A percentile compares a stretch with the other conserved stretches of the same genome.
phyloP scores from a whole-genome alignment of 148 eudicot species.

The Fagopyrum esculentum region DNA sequence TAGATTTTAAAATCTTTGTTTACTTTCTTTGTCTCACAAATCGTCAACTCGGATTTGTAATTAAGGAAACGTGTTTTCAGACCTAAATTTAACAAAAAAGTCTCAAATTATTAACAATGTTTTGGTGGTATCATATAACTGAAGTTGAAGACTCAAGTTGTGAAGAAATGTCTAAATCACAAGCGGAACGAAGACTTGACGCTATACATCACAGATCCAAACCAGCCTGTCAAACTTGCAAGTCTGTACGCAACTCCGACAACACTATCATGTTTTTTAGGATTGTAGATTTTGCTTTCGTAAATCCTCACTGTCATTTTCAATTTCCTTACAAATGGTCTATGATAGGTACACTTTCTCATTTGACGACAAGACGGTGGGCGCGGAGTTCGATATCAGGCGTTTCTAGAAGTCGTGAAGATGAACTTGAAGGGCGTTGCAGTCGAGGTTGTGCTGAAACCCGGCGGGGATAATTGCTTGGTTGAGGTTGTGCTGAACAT shows the following conservation, averaged over 20 bases:
- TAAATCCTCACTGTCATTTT: too few relatives aligned
- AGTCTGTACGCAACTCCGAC: background rate
- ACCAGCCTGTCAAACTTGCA: slow-evolving; percentile 25
- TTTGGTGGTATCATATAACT: background rate
- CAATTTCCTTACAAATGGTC: background rate
- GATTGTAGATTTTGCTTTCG: too few relatives aligned
- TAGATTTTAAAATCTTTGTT: background rate
- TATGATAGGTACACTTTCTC: slow-evolving; percentile 11
- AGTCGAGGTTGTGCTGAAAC: too few relatives aligned
- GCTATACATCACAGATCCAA: slow-evolving; percentile 24
- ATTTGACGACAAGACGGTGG: slow-evolving; percentile 13
- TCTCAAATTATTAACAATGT: background rate
- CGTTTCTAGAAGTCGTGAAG: slow-evolving; percentile 5
- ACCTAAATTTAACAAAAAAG: background rate
- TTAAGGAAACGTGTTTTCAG: background rate
- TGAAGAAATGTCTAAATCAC: slow-evolving; percentile 27
- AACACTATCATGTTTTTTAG: background rate
- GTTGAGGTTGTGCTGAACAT: slow-evolving; percentile 9
- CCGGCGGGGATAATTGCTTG: slow-evolving; percentile 8
- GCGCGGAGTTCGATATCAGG: slow-evolving; percentile 4
- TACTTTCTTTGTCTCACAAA: background rate
- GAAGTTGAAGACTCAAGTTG: slow-evolving; percentile 32
- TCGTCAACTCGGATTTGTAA: background rate
- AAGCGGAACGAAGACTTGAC: slow-evolving; percentile 37
- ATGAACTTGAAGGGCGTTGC: background rate